These are phyloP conservation scores for Dimocarpus longan DNA, from an alignment of 345 rosid genomes.

Conservation along the genomic window DNA sequence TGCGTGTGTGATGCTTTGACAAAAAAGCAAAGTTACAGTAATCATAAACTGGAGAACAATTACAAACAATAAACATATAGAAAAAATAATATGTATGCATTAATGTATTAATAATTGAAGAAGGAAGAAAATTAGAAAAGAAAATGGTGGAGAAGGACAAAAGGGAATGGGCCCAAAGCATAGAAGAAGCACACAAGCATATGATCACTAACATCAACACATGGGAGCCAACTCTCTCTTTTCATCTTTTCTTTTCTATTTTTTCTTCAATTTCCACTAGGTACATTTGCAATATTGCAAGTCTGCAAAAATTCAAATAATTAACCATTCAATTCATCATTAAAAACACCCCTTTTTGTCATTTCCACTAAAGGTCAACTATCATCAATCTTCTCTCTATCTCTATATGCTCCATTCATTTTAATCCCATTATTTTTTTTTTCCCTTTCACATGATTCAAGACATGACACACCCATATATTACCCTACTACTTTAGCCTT, in stretches of 20 bases:
- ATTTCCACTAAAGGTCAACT: slow-evolving; percentile 24
- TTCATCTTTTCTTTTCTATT: no score
- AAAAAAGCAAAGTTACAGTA: slow-evolving; percentile 13
- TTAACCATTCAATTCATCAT: slow-evolving; percentile 25
- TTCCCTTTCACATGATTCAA: neutral
- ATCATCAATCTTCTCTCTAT: slow-evolving; percentile 13
- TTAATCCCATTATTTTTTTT: neutral
- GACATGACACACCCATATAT: neutral
- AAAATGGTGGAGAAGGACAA: slow-evolving; percentile 30
- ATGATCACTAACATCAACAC: slow-evolving; percentile 38
- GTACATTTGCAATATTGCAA: slow-evolving; percentile 19
- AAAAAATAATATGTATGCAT: no score
- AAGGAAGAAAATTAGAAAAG: neutral
- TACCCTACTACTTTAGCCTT: slow-evolving; percentile 20
- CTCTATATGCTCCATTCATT: neutral
- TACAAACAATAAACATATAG: neutral
- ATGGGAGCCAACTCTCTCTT: slow-evolving; percentile 32
- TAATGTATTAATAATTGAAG: neutral
- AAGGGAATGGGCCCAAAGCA: slow-evolving; percentile 26
- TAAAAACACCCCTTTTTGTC: slow-evolving; percentile 26
- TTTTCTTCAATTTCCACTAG: neutral
- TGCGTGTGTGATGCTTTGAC: slow-evolving; percentile 20
- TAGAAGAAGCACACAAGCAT: slow-evolving; percentile 22
- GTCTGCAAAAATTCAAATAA: no score
- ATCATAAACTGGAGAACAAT: neutral